Evolutionary conservation across 768 basidiomycete species (phyloP), one percentile per base, ranked within the genome.

Genomic region (Porphyrellus cyaneotinctus): DNA sequence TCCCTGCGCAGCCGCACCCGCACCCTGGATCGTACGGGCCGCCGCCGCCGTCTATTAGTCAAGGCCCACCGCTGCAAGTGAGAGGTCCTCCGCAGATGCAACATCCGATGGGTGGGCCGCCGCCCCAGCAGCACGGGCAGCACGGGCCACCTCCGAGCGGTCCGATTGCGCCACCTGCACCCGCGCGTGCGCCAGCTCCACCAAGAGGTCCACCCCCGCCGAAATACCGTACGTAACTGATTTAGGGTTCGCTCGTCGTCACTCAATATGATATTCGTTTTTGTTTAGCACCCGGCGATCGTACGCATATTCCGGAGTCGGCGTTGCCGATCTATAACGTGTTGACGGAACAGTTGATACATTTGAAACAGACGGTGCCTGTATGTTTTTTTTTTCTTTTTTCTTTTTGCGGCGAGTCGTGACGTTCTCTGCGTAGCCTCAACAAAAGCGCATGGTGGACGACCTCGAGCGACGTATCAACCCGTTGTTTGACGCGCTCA

Each of bases 401-500:
- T 32, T 14, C 14, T 15, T n/a, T 8, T 1, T 32, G 11, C 14
- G 7, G 42, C 42, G 15, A 13, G 10, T 2, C 8, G 3, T 53
- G 46, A 58, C 20, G 13, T 22, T 26, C 51, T 20, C 33, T 42
- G n/a, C 42, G 20, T 64, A 93, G 89, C 79, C 88, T 6, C 82
- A 86, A 62, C 88, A 95, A 74, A 88, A 86, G 66, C 85, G 90
- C 31, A 76, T 94, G 58, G 83, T 82, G 0, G 91, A 92, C 46
- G 94, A 95, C 60, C 78, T 94, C 6, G 92, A 95, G 65, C 80
- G 91, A 18, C 80, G 95, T 30, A 76, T 95, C 60, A 93, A 86
- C 64, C 80, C 84, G 0, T 70, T 97, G 41, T 97, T 95, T 62
- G 95, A 97, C 64, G 86, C 84, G n/a, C 71, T 97, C 60, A 97